Conservation (phyloP, 2,329 filamentous ascomycete species). For the Aureobasidium lini region DNA sequence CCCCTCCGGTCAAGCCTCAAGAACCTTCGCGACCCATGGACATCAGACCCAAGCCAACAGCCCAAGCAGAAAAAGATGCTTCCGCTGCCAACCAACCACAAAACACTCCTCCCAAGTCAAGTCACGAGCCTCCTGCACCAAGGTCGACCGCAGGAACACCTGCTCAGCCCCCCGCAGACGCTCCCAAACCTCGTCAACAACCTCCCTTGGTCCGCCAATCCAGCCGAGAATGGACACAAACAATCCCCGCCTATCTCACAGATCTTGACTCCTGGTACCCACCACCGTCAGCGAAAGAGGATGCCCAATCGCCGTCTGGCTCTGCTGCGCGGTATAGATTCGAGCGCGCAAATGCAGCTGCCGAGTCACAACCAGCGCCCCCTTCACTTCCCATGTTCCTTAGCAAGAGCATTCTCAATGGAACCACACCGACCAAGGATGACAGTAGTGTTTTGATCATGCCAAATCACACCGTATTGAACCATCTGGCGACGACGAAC, state of each 20-base stretch:
- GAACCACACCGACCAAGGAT: constrained; percentile 86
- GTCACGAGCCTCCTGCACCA: not conserved
- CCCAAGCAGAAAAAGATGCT: constrained; percentile 4
- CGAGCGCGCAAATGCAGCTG: constrained; percentile 64
- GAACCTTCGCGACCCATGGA: constrained; percentile 18
- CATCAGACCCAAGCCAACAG: constrained; percentile 18
- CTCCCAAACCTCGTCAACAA: constrained; percentile 4
- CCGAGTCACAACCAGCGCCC: constrained; percentile 72
- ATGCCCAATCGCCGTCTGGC: not conserved
- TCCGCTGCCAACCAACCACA: constrained; percentile 16
- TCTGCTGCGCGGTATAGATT: constrained; percentile 37
- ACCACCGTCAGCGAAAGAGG: constrained; percentile 30
- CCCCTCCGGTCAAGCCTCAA: constrained; percentile 2
- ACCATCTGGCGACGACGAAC: constrained; percentile 93
- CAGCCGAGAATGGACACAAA: constrained; percentile 52
- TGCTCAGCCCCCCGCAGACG: not conserved
- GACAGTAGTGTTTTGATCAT: constrained; percentile 95
- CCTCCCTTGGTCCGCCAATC: constrained; percentile 5
- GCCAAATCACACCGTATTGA: constrained; percentile 94
- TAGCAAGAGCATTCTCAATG: constrained; percentile 90
- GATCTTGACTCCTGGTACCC: constrained; percentile 63
- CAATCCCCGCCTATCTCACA: constrained; percentile 75
- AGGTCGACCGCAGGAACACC: constrained; percentile 4
- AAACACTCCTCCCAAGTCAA: constrained; percentile 20
- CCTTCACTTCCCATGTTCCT: constrained; percentile 85